A percentile compares a stretch with the other conserved stretches of the same genome.
These are phyloP conservation scores for Neofusicoccum ribis DNA, from an alignment of 2,329 filamentous ascomycete species.

Conservation along the genomic window DNA sequence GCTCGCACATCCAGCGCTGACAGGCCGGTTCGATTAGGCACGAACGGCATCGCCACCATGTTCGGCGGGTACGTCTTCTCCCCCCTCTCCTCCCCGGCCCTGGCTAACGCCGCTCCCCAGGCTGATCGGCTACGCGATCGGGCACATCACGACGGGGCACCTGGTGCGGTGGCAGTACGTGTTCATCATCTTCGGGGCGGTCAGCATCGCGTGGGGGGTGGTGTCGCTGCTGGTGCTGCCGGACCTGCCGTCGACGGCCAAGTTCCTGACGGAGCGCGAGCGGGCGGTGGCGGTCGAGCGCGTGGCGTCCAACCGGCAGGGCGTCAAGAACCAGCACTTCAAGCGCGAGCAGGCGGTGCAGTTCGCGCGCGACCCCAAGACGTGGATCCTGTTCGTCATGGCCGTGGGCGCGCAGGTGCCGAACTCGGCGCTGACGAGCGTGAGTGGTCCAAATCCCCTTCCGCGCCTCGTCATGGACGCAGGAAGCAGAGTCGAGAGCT, in stretches of 20 bases:
- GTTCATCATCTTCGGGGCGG: slow-evolving; percentile 56
- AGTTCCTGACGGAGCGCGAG: slow-evolving; percentile 44
- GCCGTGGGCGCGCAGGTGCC: slow-evolving; percentile 56
- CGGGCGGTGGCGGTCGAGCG: slow-evolving; percentile 53
- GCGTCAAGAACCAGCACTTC: slow-evolving; percentile 54
- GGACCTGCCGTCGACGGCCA: slow-evolving; percentile 47
- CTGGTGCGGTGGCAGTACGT: slow-evolving; percentile 58
- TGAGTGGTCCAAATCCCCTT: slow-evolving; percentile 20
- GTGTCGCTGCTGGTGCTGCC: slow-evolving; percentile 42
- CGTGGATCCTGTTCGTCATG: slow-evolving; percentile 58
- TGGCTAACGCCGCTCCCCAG: slow-evolving; percentile 2
- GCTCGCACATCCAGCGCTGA: not conserved
- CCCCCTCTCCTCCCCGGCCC: not conserved
- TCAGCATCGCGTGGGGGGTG: slow-evolving; percentile 40
- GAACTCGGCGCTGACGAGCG: slow-evolving; percentile 57
- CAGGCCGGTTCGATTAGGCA: not conserved
- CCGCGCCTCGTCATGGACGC: too few species aligned
- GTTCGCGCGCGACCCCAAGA: slow-evolving; percentile 56
- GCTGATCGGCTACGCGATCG: slow-evolving; percentile 59
- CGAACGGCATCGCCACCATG: slow-evolving; percentile 57
- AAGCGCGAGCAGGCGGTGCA: slow-evolving; percentile 45
- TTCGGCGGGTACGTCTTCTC: slow-evolving; percentile 49
- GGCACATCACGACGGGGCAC: slow-evolving; percentile 54
- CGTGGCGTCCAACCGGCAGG: slow-evolving; percentile 53
- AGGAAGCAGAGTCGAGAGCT: too few species aligned